Conservation (phyloP, 2,329 filamentous ascomycete genomes). For the Byssoonygena ceratinophila region DNA sequence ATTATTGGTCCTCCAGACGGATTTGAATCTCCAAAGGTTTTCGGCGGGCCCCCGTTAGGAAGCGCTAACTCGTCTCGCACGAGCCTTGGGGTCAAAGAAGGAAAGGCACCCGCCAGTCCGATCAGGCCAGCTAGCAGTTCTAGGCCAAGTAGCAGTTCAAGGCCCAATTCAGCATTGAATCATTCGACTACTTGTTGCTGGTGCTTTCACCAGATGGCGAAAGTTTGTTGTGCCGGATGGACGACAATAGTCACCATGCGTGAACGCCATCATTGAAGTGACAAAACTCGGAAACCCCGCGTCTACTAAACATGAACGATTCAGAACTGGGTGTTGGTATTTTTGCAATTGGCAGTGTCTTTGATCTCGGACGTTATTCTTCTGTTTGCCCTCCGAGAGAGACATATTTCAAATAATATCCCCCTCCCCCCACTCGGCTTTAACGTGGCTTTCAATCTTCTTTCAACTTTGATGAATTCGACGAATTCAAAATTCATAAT, state of each 20-base stretch:
- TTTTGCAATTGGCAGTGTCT: no score
- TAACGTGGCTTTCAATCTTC: no score
- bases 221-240: constrained; percentile 57
- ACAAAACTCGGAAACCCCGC: background rate
- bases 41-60: background rate
- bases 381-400: no score
- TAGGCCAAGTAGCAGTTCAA: no score
- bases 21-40: background rate
- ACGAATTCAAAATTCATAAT: no score
- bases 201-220: constrained; percentile 62
- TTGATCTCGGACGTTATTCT: no score
- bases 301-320: no score
- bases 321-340: no score
- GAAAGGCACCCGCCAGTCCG: constrained; percentile 1
- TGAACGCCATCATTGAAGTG: constrained; percentile 41
- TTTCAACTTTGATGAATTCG: no score
- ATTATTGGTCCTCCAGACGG: background rate
- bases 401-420: no score
- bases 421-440: no score
- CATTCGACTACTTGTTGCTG: constrained; percentile 59
- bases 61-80: constrained; percentile 5
- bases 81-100: constrained; percentile 6
- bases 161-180: constrained; percentile 14
- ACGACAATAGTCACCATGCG: constrained; percentile 56
- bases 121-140: background rate